Conservation (phyloP, 2,329 filamentous ascomycete species). For the Aspergillus fijiensis region DNA sequence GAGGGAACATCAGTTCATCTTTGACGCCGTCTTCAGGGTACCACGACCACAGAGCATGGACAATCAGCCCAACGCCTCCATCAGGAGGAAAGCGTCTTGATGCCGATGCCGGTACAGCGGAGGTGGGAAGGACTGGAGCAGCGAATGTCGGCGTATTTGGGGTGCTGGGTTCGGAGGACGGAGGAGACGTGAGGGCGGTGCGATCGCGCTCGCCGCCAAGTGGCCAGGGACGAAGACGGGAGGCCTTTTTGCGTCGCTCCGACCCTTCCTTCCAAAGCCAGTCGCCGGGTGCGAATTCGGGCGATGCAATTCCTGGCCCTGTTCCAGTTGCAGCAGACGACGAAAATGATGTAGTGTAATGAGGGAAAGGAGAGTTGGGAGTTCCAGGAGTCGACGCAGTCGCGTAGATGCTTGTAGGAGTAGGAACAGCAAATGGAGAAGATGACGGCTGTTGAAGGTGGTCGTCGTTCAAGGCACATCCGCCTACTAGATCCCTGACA, state of each 20-base stretch:
- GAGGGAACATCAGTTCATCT: slow-evolving; percentile 83
- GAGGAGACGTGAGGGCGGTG: slow-evolving; percentile 11
- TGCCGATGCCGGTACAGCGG: slow-evolving; percentile 3
- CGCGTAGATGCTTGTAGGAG: neutral
- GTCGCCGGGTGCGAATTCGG: slow-evolving; percentile 32
- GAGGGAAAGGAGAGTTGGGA: neutral
- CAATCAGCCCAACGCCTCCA: slow-evolving; percentile 67
- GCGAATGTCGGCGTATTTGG: slow-evolving; percentile 15
- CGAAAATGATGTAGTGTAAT: neutral
- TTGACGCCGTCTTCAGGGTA: slow-evolving; percentile 58
- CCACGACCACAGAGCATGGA: slow-evolving; percentile 72
- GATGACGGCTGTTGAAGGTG: slow-evolving; percentile 37
- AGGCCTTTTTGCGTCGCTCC: slow-evolving; percentile 40
- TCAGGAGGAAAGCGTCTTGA: slow-evolving; percentile 65
- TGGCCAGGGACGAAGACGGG: slow-evolving; percentile 28
- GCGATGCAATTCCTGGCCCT: slow-evolving; percentile 17
- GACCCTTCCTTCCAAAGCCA: slow-evolving; percentile 47
- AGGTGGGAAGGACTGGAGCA: slow-evolving; percentile 61
- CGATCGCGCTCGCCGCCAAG: slow-evolving; percentile 9
- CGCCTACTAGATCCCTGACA: slow-evolving; percentile 73
- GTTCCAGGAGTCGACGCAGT: neutral
- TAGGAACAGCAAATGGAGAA: slow-evolving; percentile 6
- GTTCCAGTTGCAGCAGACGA: slow-evolving; percentile 24
- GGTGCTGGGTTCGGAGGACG: slow-evolving; percentile 16
- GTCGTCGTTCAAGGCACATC: slow-evolving; percentile 65